These are phyloP conservation scores for Entomortierella chlamydospora DNA, from an alignment of 192 early-diverging fungal species.

Conservation along the genomic window DNA sequence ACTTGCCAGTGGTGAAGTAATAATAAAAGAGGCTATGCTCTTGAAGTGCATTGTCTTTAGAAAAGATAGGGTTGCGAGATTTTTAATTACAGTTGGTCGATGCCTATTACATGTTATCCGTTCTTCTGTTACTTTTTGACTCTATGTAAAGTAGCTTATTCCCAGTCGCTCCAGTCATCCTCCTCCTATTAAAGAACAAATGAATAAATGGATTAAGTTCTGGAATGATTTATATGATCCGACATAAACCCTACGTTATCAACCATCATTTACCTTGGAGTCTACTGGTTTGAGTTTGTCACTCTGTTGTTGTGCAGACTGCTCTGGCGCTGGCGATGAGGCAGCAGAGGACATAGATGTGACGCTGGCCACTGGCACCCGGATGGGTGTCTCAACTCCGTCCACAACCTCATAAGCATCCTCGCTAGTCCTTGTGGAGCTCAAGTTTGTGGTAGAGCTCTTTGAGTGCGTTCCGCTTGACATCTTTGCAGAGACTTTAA, in stretches of 20 bases:
- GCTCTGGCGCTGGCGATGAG: constrained; percentile 20
- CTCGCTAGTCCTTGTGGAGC: constrained; percentile 44
- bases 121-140: neutral
- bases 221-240: too few relatives aligned
- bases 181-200: constrained; percentile 27
- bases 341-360: constrained; percentile 25
- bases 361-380: constrained; percentile 16
- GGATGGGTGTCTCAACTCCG: constrained; percentile 23
- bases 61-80: too few relatives aligned
- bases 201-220: too few relatives aligned
- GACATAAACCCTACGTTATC: neutral
- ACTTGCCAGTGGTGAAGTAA: constrained; percentile 75
- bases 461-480: constrained; percentile 19
- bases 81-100: too few relatives aligned
- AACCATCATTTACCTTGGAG: constrained; percentile 19
- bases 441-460: constrained; percentile 37
- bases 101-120: too few relatives aligned
- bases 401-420: constrained; percentile 38
- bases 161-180: constrained; percentile 56
- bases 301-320: constrained; percentile 12
- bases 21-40: neutral
- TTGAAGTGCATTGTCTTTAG: too few relatives aligned
- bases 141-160: constrained; percentile 8
- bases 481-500: constrained; percentile 8
- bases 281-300: constrained; percentile 21